Percentiles rank a stretch among this genome's conserved stretches.
Evolutionary conservation across 2,329 filamentous ascomycete genomes (phyloP).

Genomic region (Ophiognomonia clavigignenti-juglandacearum): DNA sequence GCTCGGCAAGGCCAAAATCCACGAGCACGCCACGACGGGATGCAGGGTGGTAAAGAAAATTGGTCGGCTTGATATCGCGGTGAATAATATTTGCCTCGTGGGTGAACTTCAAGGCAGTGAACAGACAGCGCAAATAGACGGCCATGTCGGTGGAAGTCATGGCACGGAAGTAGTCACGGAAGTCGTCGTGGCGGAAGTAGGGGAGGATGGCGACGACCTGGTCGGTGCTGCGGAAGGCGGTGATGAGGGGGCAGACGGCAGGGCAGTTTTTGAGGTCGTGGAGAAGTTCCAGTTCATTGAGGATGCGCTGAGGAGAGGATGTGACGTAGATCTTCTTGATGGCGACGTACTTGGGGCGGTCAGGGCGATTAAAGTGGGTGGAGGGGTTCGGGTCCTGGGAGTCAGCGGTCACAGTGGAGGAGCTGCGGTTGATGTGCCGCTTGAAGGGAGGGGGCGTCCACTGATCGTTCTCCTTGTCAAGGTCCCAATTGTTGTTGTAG

Average conservation of each 20-base stretch:
- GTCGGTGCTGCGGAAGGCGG: slow-evolving; percentile 89
- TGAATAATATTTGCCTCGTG: slow-evolving; percentile 84
- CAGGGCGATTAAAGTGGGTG: slow-evolving; percentile 26
- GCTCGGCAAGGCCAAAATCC: slow-evolving; percentile 97
- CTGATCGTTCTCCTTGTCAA: slow-evolving; percentile 59
- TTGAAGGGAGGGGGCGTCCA: slow-evolving; percentile 68
- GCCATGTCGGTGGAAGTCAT: slow-evolving; percentile 84
- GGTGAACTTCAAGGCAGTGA: slow-evolving; percentile 77
- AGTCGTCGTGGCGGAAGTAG: slow-evolving; percentile 94
- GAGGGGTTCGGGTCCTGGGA: too few species aligned
- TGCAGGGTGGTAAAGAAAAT: slow-evolving; percentile 86
- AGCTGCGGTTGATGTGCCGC: slow-evolving; percentile 35
- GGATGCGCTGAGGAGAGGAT: slow-evolving; percentile 85
- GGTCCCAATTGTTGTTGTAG: slow-evolving; percentile 84
- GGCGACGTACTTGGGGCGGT: slow-evolving; percentile 66
- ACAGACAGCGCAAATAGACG: slow-evolving; percentile 83
- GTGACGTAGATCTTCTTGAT: slow-evolving; percentile 99
- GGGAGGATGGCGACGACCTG: slow-evolving; percentile 93
- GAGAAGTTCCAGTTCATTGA: slow-evolving; percentile 93
- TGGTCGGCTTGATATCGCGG: slow-evolving; percentile 95
- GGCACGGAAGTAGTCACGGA: slow-evolving; percentile 87
- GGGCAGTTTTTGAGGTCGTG: slow-evolving; percentile 78
- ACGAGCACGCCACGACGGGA: slow-evolving; percentile 83
- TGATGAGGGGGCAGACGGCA: slow-evolving; percentile 91
- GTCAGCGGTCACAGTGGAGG: slow-evolving; percentile 18